Conservation (phyloP, 176 grass and related monocot genomes). For the Hordeum marinum region DNA sequence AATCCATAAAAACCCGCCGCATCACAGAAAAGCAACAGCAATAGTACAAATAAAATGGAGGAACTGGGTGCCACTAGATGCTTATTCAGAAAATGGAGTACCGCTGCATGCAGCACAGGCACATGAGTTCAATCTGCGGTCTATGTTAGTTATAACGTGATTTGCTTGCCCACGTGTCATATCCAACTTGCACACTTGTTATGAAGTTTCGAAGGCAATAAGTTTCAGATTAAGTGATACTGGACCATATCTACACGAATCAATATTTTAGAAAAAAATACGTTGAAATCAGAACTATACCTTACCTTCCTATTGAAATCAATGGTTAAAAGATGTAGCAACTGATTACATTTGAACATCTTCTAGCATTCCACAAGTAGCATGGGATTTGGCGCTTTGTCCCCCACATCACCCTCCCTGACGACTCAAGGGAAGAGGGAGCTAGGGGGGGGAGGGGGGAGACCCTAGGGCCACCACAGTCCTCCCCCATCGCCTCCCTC, state of each 20-base stretch:
- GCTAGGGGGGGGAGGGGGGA: too few relatives aligned
- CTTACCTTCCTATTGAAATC: not conserved
- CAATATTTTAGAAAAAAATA: not conserved
- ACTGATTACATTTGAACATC: not conserved
- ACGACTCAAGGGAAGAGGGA: too few relatives aligned
- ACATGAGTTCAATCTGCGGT: not conserved
- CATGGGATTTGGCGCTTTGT: too few relatives aligned
- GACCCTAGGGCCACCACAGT: too few relatives aligned
- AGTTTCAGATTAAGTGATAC: not conserved
- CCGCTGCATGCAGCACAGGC: not conserved
- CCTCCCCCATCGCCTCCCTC: too few relatives aligned
- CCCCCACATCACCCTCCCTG: too few relatives aligned
- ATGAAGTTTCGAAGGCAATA: not conserved
- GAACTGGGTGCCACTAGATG: not conserved
- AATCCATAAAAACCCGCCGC: not conserved
- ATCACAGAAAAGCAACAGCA: slow-evolving; percentile 8
- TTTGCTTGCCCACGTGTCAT: not conserved
- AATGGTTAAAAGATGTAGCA: not conserved
- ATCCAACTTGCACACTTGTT: not conserved
- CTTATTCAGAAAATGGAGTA: not conserved
- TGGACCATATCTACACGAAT: not conserved
- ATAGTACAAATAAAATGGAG: not conserved
- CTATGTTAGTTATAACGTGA: not conserved
- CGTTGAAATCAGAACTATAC: not conserved
- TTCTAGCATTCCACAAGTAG: too few relatives aligned